Base-by-base conservation (phyloP, 2,329 filamentous ascomycete species). In the Phialophora tarda region DNA sequence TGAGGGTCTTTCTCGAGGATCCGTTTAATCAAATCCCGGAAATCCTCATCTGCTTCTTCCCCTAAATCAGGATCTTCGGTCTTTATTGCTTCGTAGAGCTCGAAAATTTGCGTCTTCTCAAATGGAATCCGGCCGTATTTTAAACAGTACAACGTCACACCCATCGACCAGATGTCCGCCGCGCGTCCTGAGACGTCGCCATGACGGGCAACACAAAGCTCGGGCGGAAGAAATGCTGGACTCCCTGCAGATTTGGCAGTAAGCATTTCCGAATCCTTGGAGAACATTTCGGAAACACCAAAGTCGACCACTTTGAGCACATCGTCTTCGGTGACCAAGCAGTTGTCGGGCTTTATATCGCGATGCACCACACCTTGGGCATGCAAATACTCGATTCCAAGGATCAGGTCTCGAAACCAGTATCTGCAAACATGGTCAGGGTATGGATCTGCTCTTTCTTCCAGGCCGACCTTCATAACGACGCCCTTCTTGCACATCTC, bases 401-500 rank as follows among this genome's bases (percentile, higher is more conserved):
- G 80, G 65, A 98, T 92, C 78, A 99, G 84, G 79, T 99, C 94
- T 57, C 95, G 89, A 75, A 99, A 98, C 92, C 92, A 98, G 75
- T 87, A 90, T 59, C 95, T 88, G 75, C 93, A 97, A 61, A 85
- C 84, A 73, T 97, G 92, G 69, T 91, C 87, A 30, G 87, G 84
- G 77, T 97, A 97, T 0, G 95, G 93, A 68, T 90, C 87, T 21
- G 92, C 91, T 64, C 85, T 83, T 73, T 96, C 90, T 66, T 91
- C 90, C n/a, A 98, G 81, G 2, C 92, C 92, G 63, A 99, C 92
- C 74, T 93, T 94, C 93, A 98, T 98, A 59, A 97, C 87, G 24
- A 97, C 94, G 0, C 95, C 95, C 77, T 97, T 97, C 75, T 96
- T 95, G 82, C 95, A 99, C 92, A 97, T 96, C 78, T 99, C 95